These are phyloP conservation scores for Physcomitrium patens DNA, from an alignment of 225 moss, liverwort and hornwort species.

Conservation along the genomic window DNA sequence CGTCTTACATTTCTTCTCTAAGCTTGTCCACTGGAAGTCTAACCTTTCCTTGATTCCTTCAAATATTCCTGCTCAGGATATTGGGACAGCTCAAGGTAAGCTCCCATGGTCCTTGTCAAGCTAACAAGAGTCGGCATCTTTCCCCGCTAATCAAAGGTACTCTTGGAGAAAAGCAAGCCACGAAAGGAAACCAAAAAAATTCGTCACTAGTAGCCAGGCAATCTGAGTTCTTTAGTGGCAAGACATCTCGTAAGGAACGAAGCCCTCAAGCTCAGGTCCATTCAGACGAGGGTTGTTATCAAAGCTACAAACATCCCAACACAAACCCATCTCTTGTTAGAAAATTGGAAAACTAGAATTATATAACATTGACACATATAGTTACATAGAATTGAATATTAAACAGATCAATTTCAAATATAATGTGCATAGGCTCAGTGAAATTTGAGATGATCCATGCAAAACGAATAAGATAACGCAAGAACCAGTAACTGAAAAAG, in stretches of 20 bases:
- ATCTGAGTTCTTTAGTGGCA: slow-evolving; percentile 38
- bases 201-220: slow-evolving; percentile 16
- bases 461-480: not conserved
- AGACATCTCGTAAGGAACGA: slow-evolving; percentile 64
- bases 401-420: not conserved
- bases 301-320: slow-evolving; percentile 47
- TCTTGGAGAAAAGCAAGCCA: not conserved
- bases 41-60: not conserved
- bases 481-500: not conserved
- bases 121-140: too few relatives aligned
- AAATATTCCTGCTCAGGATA: slow-evolving; percentile 2
- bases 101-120: too few relatives aligned
- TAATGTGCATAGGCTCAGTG: not conserved
- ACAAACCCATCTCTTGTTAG: slow-evolving; percentile 21
- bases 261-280: slow-evolving; percentile 68
- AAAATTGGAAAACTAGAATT: not conserved
- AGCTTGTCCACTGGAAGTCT: slow-evolving; percentile 10
- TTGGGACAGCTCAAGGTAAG: not conserved
- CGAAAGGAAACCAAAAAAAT: not conserved
- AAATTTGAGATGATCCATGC: not conserved
- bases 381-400: too few relatives aligned
- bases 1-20: slow-evolving; percentile 10
- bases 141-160: too few relatives aligned
- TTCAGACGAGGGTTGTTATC: slow-evolving; percentile 62
- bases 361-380: too few relatives aligned